Conservation (phyloP, 352 stramenopile species). For the Globisporangium parvum region DNA sequence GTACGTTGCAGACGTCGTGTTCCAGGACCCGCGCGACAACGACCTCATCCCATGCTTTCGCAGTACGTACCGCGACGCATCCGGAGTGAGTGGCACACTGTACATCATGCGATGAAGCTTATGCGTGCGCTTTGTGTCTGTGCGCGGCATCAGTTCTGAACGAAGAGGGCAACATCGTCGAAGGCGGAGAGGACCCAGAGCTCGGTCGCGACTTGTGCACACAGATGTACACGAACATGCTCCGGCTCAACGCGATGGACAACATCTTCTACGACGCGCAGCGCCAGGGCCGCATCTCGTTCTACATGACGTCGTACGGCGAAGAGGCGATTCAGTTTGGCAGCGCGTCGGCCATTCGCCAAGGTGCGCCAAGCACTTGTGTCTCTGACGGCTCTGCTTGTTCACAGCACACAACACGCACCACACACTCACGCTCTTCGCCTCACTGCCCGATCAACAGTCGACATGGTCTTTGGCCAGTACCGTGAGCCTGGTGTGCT, state of each 20-base stretch:
- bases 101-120: neutral
- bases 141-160: slow-evolving; percentile 63
- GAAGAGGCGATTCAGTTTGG: slow-evolving; percentile 97
- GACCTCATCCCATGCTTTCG: slow-evolving; percentile 87
- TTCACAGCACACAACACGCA: neutral
- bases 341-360: slow-evolving; percentile 85
- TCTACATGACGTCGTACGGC: slow-evolving; percentile 93
- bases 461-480: slow-evolving; percentile 96
- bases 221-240: slow-evolving; percentile 85
- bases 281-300: slow-evolving; percentile 96
- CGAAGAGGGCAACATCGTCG: slow-evolving; percentile 72
- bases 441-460: neutral
- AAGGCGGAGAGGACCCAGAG: slow-evolving; percentile 62
- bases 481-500: slow-evolving; percentile 97
- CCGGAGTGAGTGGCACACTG: neutral
- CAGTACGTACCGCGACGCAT: slow-evolving; percentile 47
- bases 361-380: slow-evolving; percentile 14
- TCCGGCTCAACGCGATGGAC: slow-evolving; percentile 93
- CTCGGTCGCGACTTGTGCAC: slow-evolving; percentile 73
- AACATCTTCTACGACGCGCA: slow-evolving; percentile 96
- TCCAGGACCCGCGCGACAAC: slow-evolving; percentile 82
- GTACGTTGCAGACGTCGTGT: slow-evolving; percentile 83
- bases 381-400: neutral
- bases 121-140: slow-evolving; percentile 10
- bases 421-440: neutral